A percentile compares a stretch with the other conserved stretches of the same genome.
These are phyloP conservation scores for Agrostemma githago DNA, from an alignment of 148 eudicot genomes.

Conservation along the genomic window DNA sequence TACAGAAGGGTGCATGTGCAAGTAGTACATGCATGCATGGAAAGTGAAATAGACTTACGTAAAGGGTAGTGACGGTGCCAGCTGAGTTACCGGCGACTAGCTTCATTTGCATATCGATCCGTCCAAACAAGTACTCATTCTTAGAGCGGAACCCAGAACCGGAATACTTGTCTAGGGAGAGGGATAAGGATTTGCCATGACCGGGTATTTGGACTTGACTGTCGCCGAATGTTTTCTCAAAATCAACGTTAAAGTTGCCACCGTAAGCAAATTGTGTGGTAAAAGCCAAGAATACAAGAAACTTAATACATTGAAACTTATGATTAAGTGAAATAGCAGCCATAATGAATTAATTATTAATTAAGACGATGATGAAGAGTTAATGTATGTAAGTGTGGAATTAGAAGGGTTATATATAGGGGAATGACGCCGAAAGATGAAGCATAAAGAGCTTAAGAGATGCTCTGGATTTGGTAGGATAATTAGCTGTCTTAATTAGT, in stretches of 20 bases:
- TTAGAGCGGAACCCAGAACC: slow-evolving; percentile 45
- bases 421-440: slow-evolving; percentile 1
- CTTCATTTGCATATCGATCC: slow-evolving; percentile 46
- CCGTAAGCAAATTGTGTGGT: background rate
- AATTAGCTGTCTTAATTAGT: slow-evolving; percentile 6
- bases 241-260: slow-evolving; percentile 34
- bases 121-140: slow-evolving; percentile 39
- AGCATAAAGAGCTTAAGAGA: background rate
- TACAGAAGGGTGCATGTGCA: no score
- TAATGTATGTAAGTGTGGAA: background rate
- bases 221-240: slow-evolving; percentile 37
- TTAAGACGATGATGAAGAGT: background rate
- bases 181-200: slow-evolving; percentile 32
- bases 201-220: slow-evolving; percentile 28
- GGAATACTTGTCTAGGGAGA: slow-evolving; percentile 36
- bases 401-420: background rate
- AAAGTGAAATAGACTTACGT: background rate
- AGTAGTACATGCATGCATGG: background rate
- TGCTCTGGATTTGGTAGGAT: background rate
- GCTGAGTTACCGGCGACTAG: slow-evolving; percentile 47
- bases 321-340: background rate
- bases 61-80: slow-evolving; percentile 47
- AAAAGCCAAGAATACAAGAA: background rate
- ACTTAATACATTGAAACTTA: background rate
- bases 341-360: background rate